Conservation (phyloP, 441 rosid species). For the Arabidopsis hybrid region DNA sequence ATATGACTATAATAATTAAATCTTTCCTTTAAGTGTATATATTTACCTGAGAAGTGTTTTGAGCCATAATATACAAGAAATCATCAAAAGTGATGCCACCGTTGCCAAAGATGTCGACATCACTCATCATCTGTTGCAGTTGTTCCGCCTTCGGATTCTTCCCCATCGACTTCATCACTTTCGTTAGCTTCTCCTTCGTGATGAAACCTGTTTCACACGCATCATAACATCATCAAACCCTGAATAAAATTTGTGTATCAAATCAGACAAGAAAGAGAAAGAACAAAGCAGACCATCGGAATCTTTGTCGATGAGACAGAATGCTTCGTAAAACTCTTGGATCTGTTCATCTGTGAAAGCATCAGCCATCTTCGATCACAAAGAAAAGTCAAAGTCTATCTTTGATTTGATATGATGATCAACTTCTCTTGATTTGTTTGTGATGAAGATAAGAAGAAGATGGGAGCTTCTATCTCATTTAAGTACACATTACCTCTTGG, state of each 20-base stretch:
- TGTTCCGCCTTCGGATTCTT: slow-evolving; percentile 43
- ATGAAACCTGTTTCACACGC: slow-evolving; percentile 32
- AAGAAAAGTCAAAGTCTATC: slow-evolving; percentile 35
- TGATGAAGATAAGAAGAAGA: slow-evolving; percentile 4
- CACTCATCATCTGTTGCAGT: slow-evolving; percentile 44
- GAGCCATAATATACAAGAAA: slow-evolving; percentile 49
- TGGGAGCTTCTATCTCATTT: slow-evolving; percentile 20
- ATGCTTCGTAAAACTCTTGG: slow-evolving; percentile 48
- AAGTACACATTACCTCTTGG: slow-evolving; percentile 16
- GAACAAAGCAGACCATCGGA: slow-evolving; percentile 32
- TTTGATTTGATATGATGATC: neutral
- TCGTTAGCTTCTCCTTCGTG: slow-evolving; percentile 42
- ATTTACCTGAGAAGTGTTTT: slow-evolving; percentile 41
- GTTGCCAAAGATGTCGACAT: slow-evolving; percentile 44
- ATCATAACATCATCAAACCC: slow-evolving; percentile 9
- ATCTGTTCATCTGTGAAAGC: slow-evolving; percentile 46
- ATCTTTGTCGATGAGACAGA: slow-evolving; percentile 48
- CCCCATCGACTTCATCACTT: slow-evolving; percentile 48
- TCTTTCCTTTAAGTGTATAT: neutral
- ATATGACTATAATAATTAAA: neutral
- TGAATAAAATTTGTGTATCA: neutral
- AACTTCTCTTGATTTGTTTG: slow-evolving; percentile 8
- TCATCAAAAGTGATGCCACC: slow-evolving; percentile 47
- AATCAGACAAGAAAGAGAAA: slow-evolving; percentile 1
- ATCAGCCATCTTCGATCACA: slow-evolving; percentile 40